Base-by-base conservation (phyloP, 2,329 filamentous ascomycete genomes). In the Nannizziopsis barbatae region DNA sequence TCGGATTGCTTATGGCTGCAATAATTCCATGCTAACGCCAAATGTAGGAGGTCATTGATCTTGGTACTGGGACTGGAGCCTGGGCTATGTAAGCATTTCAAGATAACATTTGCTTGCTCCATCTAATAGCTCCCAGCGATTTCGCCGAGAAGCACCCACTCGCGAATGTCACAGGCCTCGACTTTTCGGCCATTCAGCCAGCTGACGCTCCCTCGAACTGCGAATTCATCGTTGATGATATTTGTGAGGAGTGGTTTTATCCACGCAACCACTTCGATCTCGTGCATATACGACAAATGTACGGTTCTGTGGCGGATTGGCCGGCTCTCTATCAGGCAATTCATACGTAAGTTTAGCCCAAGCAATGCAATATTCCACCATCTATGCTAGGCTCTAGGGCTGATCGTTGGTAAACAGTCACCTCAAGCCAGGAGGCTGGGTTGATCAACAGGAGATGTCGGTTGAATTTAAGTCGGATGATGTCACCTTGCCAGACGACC, bases 201-300 rank as follows among this genome's bases (percentile, higher is more conserved):
- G 61, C 65, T 3, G 67, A 72, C 18, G 77, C 84, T 0, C 82
- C 83, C 0, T 74, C 75, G 5, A 86, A 86, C 53, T 77, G 85
- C 15, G 74, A 75, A 49, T 86, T 86, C 55, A 79, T 77, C 55
- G 75, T 86, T 32, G 81, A 85, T 57, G 81, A 86, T 56, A 68
- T 68, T 57, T 68, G 72, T 2, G 74, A 76, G 51, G 71, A 79
- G 38, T 79, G 76, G 75, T 66, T 71, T 65, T 52, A 75, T 59
- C 65, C 69, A 12, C 58, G 63, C 0, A 56, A 65, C 42, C 56
- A 66, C 52, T 69, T 77, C 52, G 76, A 80, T 59, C 71, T 74
- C 42, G 70, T 81, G 42, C 77, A 80, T 60, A 55, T 56, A 17
- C 57, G 58, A 30, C 45, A 46, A 51, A 30, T 61, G n/a, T 58